Conservation (phyloP, 2,329 filamentous ascomycete species). For the Penicillium sp. region DNA sequence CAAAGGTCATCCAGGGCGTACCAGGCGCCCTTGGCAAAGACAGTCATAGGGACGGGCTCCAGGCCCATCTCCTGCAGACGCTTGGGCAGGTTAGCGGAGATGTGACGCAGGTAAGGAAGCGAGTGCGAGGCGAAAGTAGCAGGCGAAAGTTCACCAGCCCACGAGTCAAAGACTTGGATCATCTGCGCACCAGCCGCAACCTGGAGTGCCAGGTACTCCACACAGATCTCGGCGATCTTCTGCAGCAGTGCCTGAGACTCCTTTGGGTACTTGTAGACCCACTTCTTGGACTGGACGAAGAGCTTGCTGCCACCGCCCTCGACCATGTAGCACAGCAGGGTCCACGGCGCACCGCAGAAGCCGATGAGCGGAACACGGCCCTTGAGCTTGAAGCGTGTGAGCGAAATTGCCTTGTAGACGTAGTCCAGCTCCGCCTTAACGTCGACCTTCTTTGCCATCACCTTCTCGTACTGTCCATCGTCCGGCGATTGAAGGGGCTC, state of each 20-base stretch:
- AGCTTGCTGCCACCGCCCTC: slow-evolving; percentile 95
- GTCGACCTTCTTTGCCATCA: slow-evolving; percentile 78
- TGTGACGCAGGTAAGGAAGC: slow-evolving; percentile 81
- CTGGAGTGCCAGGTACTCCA: slow-evolving; percentile 90
- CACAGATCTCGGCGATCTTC: slow-evolving; percentile 92
- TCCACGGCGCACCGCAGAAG: slow-evolving; percentile 97
- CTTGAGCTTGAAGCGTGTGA: slow-evolving; percentile 83
- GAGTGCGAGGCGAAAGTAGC: slow-evolving; percentile 80
- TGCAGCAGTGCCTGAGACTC: slow-evolving; percentile 78
- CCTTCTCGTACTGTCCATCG: slow-evolving; percentile 77
- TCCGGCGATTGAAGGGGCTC: slow-evolving; percentile 75
- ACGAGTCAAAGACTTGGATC: slow-evolving; percentile 96
- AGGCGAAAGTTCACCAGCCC: slow-evolving; percentile 92
- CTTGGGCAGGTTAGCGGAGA: slow-evolving; percentile 75
- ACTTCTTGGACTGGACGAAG: slow-evolving; percentile 92
- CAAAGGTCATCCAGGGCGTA: slow-evolving; percentile 87
- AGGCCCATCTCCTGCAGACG: slow-evolving; percentile 72
- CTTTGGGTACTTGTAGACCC: slow-evolving; percentile 86
- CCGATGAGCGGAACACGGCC: slow-evolving; percentile 91
- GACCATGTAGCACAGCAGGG: slow-evolving; percentile 97
- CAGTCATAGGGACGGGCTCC: slow-evolving; percentile 88
- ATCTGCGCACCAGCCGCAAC: slow-evolving; percentile 93
- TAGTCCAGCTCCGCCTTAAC: slow-evolving; percentile 84
- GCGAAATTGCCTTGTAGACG: slow-evolving; percentile 91
- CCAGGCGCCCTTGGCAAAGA: slow-evolving; percentile 98